phyloP scores from a whole-genome alignment of 345 rosid species.

The Capsella bursapastoris region DNA sequence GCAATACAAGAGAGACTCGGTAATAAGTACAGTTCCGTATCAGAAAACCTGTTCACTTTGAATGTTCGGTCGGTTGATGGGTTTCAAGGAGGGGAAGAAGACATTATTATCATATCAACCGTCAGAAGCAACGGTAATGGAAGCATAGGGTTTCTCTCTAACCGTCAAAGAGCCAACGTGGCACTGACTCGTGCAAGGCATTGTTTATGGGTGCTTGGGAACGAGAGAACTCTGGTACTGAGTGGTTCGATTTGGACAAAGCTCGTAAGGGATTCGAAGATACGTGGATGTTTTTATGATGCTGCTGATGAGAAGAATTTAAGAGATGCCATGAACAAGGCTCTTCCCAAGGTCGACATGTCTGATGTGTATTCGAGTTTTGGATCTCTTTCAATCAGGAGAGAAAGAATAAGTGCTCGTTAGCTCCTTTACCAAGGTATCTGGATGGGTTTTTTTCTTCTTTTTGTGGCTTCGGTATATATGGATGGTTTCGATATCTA shows the following conservation, averaged over 20 bases:
- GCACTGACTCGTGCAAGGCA: constrained; percentile 53
- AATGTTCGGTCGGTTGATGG: constrained; percentile 53
- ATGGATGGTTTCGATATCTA: not conserved
- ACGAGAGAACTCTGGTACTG: constrained; percentile 36
- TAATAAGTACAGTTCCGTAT: constrained; percentile 3
- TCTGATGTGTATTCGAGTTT: constrained; percentile 31
- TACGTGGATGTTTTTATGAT: constrained; percentile 43
- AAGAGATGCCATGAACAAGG: constrained; percentile 26
- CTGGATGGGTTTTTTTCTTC: not conserved
- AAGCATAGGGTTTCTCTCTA: constrained; percentile 45
- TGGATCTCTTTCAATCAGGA: constrained; percentile 25
- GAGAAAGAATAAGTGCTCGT: not conserved
- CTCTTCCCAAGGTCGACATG: constrained; percentile 12
- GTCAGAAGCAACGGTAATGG: constrained; percentile 50
- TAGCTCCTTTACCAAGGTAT: not conserved
- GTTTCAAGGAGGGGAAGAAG: constrained; percentile 59
- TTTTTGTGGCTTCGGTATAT: not conserved
- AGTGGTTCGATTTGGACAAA: constrained; percentile 49
- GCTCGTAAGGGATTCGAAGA: constrained; percentile 44
- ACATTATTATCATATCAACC: constrained; percentile 53
- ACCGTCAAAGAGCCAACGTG: constrained; percentile 45
- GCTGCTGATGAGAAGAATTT: constrained; percentile 44
- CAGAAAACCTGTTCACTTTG: constrained; percentile 37
- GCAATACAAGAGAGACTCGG: constrained; percentile 48
- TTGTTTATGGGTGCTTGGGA: constrained; percentile 57